Base-by-base conservation (phyloP, 192 early-diverging fungal species). In the Dimargaris verticillata region DNA sequence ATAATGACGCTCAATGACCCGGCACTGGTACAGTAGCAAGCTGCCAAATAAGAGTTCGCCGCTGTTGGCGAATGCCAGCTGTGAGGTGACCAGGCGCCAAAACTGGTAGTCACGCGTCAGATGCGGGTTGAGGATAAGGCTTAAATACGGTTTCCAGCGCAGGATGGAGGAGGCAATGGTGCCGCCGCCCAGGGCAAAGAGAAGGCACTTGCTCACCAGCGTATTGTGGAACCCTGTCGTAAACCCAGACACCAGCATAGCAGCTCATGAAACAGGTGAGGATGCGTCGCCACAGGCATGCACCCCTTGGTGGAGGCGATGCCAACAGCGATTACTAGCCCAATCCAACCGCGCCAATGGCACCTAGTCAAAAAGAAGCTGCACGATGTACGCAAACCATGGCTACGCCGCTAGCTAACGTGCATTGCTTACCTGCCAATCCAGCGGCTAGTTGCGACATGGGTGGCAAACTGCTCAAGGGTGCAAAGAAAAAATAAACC, bases 81-180 rank as follows among this genome's bases (percentile, higher is more conserved):
- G 79, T 20, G 74, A 77, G 5, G 74, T 70, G 3, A 83, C 53
- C n/a, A 83, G 54, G 41, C 80, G 73, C 80, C 78, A 84, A 62
- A 83, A 81, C 81, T 82, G 80, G 64, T 82, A 73, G 58, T 84
- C 71, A 50, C 70, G 63, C 9, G 75, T 79, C 24, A 83, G 63
- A 60, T 83, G 78, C 11, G 80, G 82, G 26, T 66, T 68, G 1
- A 82, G 70, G 46, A 82, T 77, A 24, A 82, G 68, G 42, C 75
- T 71, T 61, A 78, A 72, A 54, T 66, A 64, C 2, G 76, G 67
- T 63, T 80, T 83, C 28, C 68, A 62, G 49, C 75, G 70, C n/a
- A 83, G 62, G 10, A 81, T 63, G 6, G 72, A 68, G 1, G 74
- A 63, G 20, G 74, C 62, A 44, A 85, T 50, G 0, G 81, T 74